Evolutionary conservation across 441 rosid species (phyloP).

Genomic region (Viola pubescens): DNA sequence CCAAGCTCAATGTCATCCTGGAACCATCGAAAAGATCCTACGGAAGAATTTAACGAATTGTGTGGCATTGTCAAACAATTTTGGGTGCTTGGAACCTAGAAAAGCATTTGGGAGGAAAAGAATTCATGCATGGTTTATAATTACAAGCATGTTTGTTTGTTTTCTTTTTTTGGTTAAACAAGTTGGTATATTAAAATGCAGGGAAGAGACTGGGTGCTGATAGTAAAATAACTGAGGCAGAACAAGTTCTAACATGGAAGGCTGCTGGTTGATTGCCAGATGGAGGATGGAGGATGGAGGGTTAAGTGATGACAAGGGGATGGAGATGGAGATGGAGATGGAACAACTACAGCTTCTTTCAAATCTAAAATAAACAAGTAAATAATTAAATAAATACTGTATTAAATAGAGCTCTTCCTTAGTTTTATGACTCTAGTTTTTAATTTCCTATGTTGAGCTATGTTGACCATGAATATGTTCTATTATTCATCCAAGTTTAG

Average conservation of each 20-base stretch:
- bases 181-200: neutral
- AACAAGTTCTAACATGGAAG: neutral
- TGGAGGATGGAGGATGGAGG: slow-evolving; percentile 12
- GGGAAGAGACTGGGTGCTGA: neutral
- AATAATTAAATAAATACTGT: no score
- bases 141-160: neutral
- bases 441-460: no score
- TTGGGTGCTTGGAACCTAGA: neutral
- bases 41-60: neutral
- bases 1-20: slow-evolving; percentile 11
- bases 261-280: slow-evolving; percentile 8
- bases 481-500: no score
- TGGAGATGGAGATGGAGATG: neutral
- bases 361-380: neutral
- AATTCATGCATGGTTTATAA: neutral
- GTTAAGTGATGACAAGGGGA: slow-evolving; percentile 5
- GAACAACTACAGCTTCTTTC: neutral
- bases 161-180: neutral
- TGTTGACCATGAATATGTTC: no score
- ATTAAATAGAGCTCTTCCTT: no score
- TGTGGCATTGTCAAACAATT: slow-evolving; percentile 3
- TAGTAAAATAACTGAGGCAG: neutral
- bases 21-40: slow-evolving; percentile 12
- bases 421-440: no score
- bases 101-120: neutral